Evolutionary conservation across 1,284 basidiomycete species (phyloP).

Genomic region (Tetrapyrgos nigripes): DNA sequence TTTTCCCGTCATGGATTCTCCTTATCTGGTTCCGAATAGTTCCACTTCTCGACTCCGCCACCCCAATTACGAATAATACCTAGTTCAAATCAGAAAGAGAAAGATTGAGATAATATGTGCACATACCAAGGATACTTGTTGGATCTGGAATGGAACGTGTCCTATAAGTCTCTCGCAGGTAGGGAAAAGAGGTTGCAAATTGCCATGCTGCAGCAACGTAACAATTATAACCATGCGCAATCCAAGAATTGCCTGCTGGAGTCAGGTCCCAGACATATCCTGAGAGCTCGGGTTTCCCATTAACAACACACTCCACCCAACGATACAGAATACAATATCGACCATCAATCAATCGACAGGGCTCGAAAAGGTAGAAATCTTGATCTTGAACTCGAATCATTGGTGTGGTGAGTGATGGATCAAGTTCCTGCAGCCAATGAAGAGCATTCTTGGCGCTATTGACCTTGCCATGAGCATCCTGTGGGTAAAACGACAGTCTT

Average conservation of each 20-base stretch:
- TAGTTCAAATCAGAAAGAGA: not conserved
- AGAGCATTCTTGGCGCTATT: conserved; percentile 30
- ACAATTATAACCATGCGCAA: not conserved
- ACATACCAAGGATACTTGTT: not conserved
- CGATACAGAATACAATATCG: conserved; percentile 30
- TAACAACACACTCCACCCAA: conserved; percentile 31
- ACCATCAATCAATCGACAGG: conserved; percentile 26
- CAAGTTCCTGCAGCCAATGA: conserved; percentile 27
- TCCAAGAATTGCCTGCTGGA: not conserved
- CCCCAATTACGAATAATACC: not conserved
- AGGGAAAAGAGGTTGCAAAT: not conserved
- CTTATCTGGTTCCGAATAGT: not conserved
- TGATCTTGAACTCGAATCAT: conserved; percentile 32
- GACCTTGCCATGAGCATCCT: conserved; percentile 30
- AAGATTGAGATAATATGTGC: not conserved
- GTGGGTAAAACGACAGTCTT: conserved; percentile 35
- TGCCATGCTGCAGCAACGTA: not conserved
- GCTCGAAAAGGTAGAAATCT: conserved; percentile 40
- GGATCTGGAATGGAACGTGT: not conserved
- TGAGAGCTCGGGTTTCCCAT: not conserved
- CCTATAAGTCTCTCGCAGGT: not conserved
- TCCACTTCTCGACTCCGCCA: not conserved
- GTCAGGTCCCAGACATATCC: not conserved
- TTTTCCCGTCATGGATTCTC: conserved; percentile 19
- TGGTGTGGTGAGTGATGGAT: conserved; percentile 27